Percentiles rank a stretch among this genome's conserved stretches.
Conservation (phyloP, 2,329 filamentous ascomycete species). For the Cladobotryum protrusum region DNA sequence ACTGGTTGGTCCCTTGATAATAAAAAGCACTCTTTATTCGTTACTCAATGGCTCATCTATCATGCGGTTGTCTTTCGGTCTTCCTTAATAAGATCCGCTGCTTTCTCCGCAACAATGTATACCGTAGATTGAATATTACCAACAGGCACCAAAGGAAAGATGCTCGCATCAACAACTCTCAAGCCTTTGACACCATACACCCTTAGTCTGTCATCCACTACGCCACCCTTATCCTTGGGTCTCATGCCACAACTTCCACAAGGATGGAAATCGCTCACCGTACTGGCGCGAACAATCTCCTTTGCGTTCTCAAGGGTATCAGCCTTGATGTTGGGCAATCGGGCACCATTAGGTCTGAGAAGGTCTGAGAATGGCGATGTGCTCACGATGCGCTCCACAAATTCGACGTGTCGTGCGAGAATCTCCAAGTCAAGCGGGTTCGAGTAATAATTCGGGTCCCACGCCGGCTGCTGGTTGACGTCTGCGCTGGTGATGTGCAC, state of each 20-base stretch:
- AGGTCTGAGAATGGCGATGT: constrained; percentile 34
- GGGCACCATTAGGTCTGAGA: constrained; percentile 31
- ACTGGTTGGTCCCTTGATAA: too few relatives aligned
- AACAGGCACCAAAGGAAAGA: constrained; percentile 38
- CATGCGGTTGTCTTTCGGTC: not conserved
- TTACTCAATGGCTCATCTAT: not conserved
- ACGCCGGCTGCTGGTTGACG: constrained; percentile 34
- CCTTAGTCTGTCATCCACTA: constrained; percentile 35
- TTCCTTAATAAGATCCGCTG: constrained; percentile 28
- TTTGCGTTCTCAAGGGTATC: constrained; percentile 27
- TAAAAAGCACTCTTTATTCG: too few relatives aligned
- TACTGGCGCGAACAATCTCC: constrained; percentile 28
- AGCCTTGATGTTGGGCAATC: constrained; percentile 17
- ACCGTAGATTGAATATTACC: constrained; percentile 28
- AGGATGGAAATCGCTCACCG: constrained; percentile 40
- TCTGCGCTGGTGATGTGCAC: constrained; percentile 48
- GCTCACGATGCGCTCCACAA: constrained; percentile 32
- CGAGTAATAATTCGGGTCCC: constrained; percentile 21
- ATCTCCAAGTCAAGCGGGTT: constrained; percentile 52
- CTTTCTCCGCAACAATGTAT: constrained; percentile 34
- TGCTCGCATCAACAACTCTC: constrained; percentile 40
- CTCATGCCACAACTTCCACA: constrained; percentile 46
- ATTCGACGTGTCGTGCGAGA: constrained; percentile 37
- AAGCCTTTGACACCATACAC: constrained; percentile 40
- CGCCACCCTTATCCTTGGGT: constrained; percentile 37